Base-by-base conservation (phyloP, 768 basidiomycete species). In the Agaricus subrufescens region DNA sequence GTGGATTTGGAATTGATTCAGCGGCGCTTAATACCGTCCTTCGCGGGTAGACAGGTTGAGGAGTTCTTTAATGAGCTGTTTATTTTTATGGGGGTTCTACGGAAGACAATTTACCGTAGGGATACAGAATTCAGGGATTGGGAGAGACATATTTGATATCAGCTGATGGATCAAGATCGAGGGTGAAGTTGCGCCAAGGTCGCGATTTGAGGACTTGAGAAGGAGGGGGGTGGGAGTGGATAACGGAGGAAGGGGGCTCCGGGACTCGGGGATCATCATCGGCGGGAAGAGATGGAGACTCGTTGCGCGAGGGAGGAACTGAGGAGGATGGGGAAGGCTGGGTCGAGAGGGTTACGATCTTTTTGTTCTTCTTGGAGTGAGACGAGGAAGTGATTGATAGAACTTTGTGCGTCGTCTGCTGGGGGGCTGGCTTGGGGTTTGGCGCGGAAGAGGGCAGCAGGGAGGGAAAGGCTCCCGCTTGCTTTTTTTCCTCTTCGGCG, bases 381-480 rank as follows among this genome's bases (percentile, higher is more conserved):
- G 19, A 19, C 19, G 19, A 19, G 19, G 19, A 19, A 19, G 74
- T 69, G 54, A 89, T 61, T 8, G 87, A 86, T 25, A 88, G 60
- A 9, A 87, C 82, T 63, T 80, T 85, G 58, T 82, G 83, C 12
- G 45, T 34, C 3, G 25, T 46, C 19, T 6, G 45, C 1, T 19
- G 4, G 44, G 19, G 5, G 45, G 26, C 12, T 4, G 23, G 45
- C 34, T 34, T 34, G 19, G 11, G 37, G 49, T 39, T 31, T 31
- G 38, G 50, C 6, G 15, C 6, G 19, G 39, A 27, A 3, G 50
- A 14, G 38, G 50, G 29, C 5, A 66, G 58, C 27, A 89, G 76
- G 12, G 74, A 71, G 19, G 87, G 87, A 63, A 89, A 89, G 0
- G 82, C 83, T 2, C 86, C 86, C 26, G 71, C 79, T 0, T 79